phyloP scores from a whole-genome alignment of 371 early-diverging fungal species.

The Apophysomyces trapeziformis region DNA sequence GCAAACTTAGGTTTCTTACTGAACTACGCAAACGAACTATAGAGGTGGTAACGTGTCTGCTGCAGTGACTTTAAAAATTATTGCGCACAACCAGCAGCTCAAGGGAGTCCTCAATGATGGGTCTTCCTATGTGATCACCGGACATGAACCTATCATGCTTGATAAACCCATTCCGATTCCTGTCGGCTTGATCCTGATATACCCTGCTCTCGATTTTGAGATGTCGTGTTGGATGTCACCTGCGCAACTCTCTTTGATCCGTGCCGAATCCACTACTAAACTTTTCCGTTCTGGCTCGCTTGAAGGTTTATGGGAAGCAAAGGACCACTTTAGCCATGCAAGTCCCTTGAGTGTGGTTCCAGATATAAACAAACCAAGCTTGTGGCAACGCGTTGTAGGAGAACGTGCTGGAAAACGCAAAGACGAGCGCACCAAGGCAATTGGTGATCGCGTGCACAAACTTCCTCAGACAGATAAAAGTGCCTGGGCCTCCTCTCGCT shows the following conservation, averaged over 20 bases:
- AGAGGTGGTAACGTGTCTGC: conserved; percentile 84
- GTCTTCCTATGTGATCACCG: conserved; percentile 26
- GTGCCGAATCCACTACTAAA: conserved; percentile 44
- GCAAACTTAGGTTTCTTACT: background rate
- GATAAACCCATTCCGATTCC: conserved; percentile 31
- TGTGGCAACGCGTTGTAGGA: conserved; percentile 38
- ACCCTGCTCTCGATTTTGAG: conserved; percentile 90
- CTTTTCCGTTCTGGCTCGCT: conserved; percentile 68
- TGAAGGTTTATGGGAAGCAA: conserved; percentile 56
- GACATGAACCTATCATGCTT: conserved; percentile 42
- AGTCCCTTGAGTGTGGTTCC: conserved; percentile 61
- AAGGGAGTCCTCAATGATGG: conserved; percentile 5
- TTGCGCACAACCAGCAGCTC: conserved; percentile 54
- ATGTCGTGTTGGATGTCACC: conserved; percentile 90
- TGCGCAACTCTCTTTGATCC: conserved; percentile 59
- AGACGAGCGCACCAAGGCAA: conserved; percentile 14
- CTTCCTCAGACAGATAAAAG: conserved; percentile 20
- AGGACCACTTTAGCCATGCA: conserved; percentile 60
- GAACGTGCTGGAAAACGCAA: conserved; percentile 7
- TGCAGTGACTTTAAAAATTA: conserved; percentile 70
- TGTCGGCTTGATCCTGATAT: conserved; percentile 82
- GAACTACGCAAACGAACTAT: background rate
- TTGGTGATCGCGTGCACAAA: conserved; percentile 23
- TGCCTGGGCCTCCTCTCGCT: conserved; percentile 47
- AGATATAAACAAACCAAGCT: conserved; percentile 43